Base-by-base conservation (phyloP, 2,329 filamentous ascomycete genomes). In the Aspergillus chevalieri region DNA sequence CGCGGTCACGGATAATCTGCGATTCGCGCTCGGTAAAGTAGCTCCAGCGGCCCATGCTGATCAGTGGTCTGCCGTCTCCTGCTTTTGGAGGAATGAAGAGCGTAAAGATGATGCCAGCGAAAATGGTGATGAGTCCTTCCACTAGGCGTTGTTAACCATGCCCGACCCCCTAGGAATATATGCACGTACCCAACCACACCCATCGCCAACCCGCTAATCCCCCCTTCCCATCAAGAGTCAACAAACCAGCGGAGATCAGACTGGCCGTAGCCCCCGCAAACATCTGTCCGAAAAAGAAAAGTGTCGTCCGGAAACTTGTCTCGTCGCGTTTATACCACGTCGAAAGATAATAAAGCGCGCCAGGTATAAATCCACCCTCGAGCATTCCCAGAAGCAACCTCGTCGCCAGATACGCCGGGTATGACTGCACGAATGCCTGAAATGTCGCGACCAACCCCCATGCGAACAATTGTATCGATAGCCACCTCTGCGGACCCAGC, bases 201-300 rank as follows among this genome's bases (percentile, higher is more conserved):
- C 79, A 82, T 55, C 77, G 76, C 78, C 78, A 82, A n/a, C 79
- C 78, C 0, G 74, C 58, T 47, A 75, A 65, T 6, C 73, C 74
- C 1, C 65, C 69, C 1, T 74, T 68, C 1, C 76, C 78, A 6
- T 70, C 63, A 66, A 82, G 73, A 48, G 76, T 74, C 21, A 82
- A 66, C 33, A 71, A 57, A 1, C 69, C 69, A 10, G 65, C 69
- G 0, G 66, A 68, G 33, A 72, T 69, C 10, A 72, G 52, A 46
- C 63, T 66, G 0, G 62, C 62, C 1, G 68, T 72, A 0, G 74
- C 75, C 15, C 71, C 69, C 4, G 76, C 78, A 14, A 79, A 68
- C 58, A 78, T 73, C 56, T 79, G 79, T 9, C 78, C 79, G 49
- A 81, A 77, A 65, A 77, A 81, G 62, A 81, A 81, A 30, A 80